phyloP scores from a whole-genome alignment of 805 yeast genomes.

The Priceomyces haplophilus region DNA sequence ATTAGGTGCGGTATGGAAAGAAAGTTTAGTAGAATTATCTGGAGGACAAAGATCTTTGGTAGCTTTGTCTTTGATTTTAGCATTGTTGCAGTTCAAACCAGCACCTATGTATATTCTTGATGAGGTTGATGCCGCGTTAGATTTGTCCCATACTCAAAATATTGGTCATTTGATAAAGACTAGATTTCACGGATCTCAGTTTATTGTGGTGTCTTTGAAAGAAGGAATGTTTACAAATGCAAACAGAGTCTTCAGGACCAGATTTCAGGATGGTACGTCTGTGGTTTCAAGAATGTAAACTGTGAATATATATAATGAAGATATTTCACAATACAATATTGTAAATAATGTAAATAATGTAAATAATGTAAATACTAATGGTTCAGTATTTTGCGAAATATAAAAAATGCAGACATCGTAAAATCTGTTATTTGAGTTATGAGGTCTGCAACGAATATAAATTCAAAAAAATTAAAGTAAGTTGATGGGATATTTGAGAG shows the following conservation, averaged over 20 bases:
- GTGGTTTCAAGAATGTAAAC: slow-evolving; percentile 69
- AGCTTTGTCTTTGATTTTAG: slow-evolving; percentile 88
- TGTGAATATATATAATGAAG: too few species aligned
- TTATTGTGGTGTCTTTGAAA: slow-evolving; percentile 92
- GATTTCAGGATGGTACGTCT: slow-evolving; percentile 96
- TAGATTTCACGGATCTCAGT: slow-evolving; percentile 91
- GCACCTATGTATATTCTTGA: slow-evolving; percentile 98
- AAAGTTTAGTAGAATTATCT: slow-evolving; percentile 86
- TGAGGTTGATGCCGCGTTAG: slow-evolving; percentile 98
- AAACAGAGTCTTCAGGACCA: slow-evolving; percentile 85
- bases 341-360: background rate
- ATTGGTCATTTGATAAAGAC: slow-evolving; percentile 96
- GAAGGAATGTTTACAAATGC: slow-evolving; percentile 99
- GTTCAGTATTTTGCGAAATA: too few species aligned
- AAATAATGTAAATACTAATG: background rate
- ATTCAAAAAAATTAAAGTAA: too few species aligned
- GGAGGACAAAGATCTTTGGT: slow-evolving; percentile 97
- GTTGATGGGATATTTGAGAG: background rate
- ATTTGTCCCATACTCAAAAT: slow-evolving; percentile 94
- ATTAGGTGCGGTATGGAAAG: slow-evolving; percentile 93
- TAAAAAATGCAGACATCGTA: background rate
- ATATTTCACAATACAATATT: too few species aligned
- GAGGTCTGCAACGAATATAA: too few species aligned
- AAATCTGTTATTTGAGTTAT: background rate
- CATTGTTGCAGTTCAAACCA: slow-evolving; percentile 89